These are phyloP conservation scores for Striga asiatica DNA, from an alignment of 257 asterid genomes.

Conservation along the genomic window DNA sequence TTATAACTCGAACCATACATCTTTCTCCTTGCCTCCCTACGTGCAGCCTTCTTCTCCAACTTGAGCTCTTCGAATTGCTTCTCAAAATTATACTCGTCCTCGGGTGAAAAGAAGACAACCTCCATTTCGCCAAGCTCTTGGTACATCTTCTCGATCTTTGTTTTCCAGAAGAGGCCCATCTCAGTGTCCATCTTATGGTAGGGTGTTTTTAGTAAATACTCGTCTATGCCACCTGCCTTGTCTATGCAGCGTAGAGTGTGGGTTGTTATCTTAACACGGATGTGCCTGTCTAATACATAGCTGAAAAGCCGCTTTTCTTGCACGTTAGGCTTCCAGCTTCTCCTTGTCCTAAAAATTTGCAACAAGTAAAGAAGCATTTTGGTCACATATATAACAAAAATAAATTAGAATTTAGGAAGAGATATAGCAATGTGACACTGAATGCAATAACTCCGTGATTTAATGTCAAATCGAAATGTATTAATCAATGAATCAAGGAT, in stretches of 20 bases:
- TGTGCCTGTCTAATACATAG: conserved; percentile 73
- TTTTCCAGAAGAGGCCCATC: conserved; percentile 80
- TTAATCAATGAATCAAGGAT: too few relatives aligned
- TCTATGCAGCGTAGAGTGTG: conserved; percentile 96
- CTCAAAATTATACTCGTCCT: conserved; percentile 60
- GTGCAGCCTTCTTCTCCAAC: conserved; percentile 41
- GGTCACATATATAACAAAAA: too few relatives aligned
- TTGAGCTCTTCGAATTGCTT: conserved; percentile 44
- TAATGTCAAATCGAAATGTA: conserved; percentile 10
- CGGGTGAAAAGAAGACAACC: conserved; percentile 71
- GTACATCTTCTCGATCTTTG: conserved; percentile 77
- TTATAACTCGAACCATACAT: conserved; percentile 42
- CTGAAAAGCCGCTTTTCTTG: conserved; percentile 89
- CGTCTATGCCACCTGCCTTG: conserved; percentile 94
- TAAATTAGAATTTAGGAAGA: neutral
- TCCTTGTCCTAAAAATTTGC: conserved; percentile 52
- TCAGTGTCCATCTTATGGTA: conserved; percentile 87
- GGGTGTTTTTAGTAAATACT: conserved; percentile 86
- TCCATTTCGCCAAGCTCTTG: conserved; percentile 85
- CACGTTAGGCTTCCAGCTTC: conserved; percentile 85
- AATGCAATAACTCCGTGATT: conserved; percentile 3
- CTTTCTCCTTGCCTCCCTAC: conserved; percentile 67
- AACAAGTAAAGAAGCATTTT: conserved; percentile 15
- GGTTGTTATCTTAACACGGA: conserved; percentile 75
- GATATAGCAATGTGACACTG: neutral